phyloP scores from a whole-genome alignment of 495 filamentous ascomycete species.

The Tuber borchii region DNA sequence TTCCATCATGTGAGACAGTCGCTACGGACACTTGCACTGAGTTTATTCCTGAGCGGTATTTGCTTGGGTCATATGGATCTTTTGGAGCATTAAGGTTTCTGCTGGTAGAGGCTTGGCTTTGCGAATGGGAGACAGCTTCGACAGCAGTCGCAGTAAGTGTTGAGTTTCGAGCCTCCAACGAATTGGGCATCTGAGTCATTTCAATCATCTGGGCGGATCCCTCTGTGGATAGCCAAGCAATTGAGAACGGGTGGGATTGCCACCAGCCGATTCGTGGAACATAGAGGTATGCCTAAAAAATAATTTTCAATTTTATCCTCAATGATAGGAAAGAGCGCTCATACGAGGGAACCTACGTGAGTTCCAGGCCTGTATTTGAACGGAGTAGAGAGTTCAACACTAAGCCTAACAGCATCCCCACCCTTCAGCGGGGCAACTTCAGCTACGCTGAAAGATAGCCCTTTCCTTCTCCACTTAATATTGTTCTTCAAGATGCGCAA shows the following conservation, averaged over 20 bases:
- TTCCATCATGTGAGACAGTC: conserved; percentile 1
- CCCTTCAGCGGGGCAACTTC: conserved; percentile 67
- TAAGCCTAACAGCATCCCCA: conserved; percentile 66
- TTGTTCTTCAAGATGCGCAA: conserved; percentile 55
- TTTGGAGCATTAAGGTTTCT: conserved; percentile 12
- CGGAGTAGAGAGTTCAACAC: conserved; percentile 67
- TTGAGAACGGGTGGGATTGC: conserved; percentile 89
- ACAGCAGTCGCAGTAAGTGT: conserved; percentile 8
- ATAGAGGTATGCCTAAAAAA: conserved; percentile 60
- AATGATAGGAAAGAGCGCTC: not conserved
- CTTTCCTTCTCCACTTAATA: conserved; percentile 56
- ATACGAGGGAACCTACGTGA: conserved; percentile 50
- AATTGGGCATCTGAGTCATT: conserved; percentile 3
- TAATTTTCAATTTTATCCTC: conserved; percentile 15
- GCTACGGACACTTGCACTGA: conserved; percentile 2
- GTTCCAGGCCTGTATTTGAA: conserved; percentile 75
- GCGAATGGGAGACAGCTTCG: conserved; percentile 13
- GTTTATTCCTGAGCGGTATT: not conserved
- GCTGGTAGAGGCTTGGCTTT: conserved; percentile 5
- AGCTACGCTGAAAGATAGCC: conserved; percentile 53
- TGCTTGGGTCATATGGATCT: not conserved
- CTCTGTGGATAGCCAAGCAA: conserved; percentile 62
- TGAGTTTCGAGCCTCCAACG: conserved; percentile 3
- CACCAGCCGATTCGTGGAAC: conserved; percentile 67
- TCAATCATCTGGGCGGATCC: conserved; percentile 6